Conservation (phyloP, 2,329 filamentous ascomycete species). For the Zymoseptoria pseudotritici region DNA sequence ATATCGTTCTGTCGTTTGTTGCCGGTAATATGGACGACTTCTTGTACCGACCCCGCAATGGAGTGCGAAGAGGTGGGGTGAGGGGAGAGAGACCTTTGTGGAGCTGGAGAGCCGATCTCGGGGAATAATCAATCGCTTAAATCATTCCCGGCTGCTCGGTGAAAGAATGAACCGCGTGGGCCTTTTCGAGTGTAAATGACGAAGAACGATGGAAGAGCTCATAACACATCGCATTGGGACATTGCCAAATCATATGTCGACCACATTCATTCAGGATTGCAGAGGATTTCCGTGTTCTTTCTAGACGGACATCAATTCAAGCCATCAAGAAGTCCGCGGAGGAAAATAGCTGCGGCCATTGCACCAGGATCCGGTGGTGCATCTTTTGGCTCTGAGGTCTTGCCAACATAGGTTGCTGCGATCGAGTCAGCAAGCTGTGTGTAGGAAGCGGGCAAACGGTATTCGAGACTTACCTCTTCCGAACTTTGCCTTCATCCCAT, state of each 20-base stretch:
- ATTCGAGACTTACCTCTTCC: constrained; percentile 23
- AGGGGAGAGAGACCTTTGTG: neutral
- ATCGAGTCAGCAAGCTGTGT: neutral
- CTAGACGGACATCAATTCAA: constrained; percentile 7
- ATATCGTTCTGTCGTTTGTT: neutral
- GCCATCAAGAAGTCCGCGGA: constrained; percentile 27
- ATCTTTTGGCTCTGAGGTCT: constrained; percentile 20
- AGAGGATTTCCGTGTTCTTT: neutral
- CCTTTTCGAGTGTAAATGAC: neutral
- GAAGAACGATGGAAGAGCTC: too few species aligned
- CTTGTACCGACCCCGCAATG: neutral
- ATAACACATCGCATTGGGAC: neutral
- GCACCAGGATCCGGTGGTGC: constrained; percentile 32
- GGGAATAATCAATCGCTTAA: neutral
- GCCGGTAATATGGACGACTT: neutral
- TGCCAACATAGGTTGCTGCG: constrained; percentile 30
- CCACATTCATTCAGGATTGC: neutral
- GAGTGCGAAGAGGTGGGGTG: neutral
- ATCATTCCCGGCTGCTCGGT: neutral
- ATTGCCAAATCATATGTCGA: neutral
- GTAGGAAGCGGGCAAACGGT: neutral
- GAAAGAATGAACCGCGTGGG: neutral
- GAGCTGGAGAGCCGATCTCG: neutral
- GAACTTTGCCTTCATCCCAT: constrained; percentile 31
- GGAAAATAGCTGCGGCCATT: constrained; percentile 31